Base-by-base conservation (phyloP, 1,139 yeast genomes). In the Debaryomyces coudertii region DNA sequence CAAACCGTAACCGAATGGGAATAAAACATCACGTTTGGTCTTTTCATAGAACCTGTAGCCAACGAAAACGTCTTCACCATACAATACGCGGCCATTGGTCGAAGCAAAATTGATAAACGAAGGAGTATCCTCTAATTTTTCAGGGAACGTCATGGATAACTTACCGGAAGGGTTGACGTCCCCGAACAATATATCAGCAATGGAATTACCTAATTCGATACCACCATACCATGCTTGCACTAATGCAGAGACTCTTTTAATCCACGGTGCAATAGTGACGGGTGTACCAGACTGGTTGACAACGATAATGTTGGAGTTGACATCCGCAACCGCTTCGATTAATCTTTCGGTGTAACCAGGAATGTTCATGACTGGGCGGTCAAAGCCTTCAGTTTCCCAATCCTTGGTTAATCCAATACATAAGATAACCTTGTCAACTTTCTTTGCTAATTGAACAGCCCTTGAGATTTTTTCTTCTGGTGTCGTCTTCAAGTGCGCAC, bases 261-360 rank as follows among this genome's bases (percentile, higher is more conserved):
- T 58, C 85, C 86, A 82, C 25, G 85, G 83, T 30, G 40, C 22
- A 73, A 83, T 68, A 29, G 77, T 68, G 24, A 82, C 85, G 1
- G 88, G 87, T 8, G 85, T 72, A 44, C 87, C 87, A 2, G 83
- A 73, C 59, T 82, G 86, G 61, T 79, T 76, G 22, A 82, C 84
- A 39, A 82, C 67, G 18, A 80, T 73, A 7, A 77, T 71, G 55
- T 80, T 77, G 33, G 75, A 72, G 54, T 80, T 81, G 38, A 68
- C 85, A 40, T 66, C 66, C 30, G 70, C 47, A 15, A 82, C 73
- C 29, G 71, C 79, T 25, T 58, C 63, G 22, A 82, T 69, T 46
- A 82, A 66, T 38, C 70, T 66, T 50, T 80, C 73, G 35, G 80
- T 74, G 46, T 65, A 60, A 9, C 77, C 77, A 36, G 87, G 87